Conservation (phyloP, 2,329 filamentous ascomycete genomes). For the Aureobasidium namibiae region DNA sequence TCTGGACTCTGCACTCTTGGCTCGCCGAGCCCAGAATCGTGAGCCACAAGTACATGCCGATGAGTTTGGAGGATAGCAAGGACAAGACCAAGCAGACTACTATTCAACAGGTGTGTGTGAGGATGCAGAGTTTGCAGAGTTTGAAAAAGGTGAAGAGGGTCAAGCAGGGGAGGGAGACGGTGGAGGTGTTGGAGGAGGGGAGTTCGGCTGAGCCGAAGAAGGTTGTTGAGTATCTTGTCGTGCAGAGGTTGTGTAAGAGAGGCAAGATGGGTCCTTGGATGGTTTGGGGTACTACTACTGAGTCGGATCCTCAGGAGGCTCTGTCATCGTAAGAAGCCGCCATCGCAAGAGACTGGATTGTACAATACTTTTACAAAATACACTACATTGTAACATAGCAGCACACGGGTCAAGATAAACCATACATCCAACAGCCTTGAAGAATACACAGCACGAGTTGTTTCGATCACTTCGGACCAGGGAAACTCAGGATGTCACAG, state of each 20-base stretch:
- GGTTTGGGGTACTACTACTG: constrained; percentile 41
- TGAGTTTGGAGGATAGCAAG: constrained; percentile 22
- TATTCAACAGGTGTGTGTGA: constrained; percentile 17
- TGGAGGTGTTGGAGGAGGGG: constrained; percentile 29
- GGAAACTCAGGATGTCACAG: background rate
- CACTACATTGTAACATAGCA: background rate
- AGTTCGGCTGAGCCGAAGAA: constrained; percentile 27
- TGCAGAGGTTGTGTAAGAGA: constrained; percentile 38
- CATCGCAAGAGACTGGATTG: background rate
- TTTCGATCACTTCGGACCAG: no score
- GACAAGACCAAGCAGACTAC: constrained; percentile 16
- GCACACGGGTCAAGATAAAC: background rate
- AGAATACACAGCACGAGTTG: no score
- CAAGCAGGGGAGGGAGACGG: constrained; percentile 23
- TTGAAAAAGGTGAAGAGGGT: constrained; percentile 18
- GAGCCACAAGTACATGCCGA: constrained; percentile 23
- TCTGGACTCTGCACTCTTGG: constrained; percentile 25
- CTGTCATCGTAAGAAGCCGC: background rate
- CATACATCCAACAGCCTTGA: background rate
- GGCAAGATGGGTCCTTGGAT: constrained; percentile 39
- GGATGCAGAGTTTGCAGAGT: constrained; percentile 16
- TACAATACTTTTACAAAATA: background rate
- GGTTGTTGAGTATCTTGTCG: constrained; percentile 42
- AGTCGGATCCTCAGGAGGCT: constrained; percentile 29
- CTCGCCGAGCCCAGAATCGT: constrained; percentile 21